Base-by-base conservation (phyloP, 441 rosid species). In the Gossypium schwendimanii region DNA sequence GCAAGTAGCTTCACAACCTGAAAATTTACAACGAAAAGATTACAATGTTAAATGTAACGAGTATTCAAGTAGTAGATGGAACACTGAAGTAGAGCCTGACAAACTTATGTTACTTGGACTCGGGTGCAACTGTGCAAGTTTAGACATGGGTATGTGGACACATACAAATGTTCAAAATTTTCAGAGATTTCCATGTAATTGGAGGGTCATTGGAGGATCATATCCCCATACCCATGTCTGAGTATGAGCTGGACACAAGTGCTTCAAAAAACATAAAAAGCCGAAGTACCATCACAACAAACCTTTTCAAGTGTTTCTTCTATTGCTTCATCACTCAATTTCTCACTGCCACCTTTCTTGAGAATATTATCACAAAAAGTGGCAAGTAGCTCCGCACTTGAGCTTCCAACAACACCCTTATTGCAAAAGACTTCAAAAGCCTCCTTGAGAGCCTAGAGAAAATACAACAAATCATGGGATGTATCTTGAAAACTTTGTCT, bases 301-400 rank as follows among this genome's bases (percentile, higher is more conserved):
- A 85, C 88, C 86, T 85, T 85, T 69, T 85, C 86, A 23, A 85
- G 86, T 9, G 81, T 83, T 58, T 83, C 88, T 57, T 85, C 88
- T 28, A 85, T 79, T 23, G 86, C 85, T 76, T 83, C 86, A 81
- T 85, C 88, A 47, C 75, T 66, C 59, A 85, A 73, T 72, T 85
- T 85, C 74, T 83, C 88, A 54, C 83, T 79, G 26, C 86, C 86
- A 54, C 86, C 85, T 63, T 83, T 85, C 77, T 85, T 85, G 11
- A 83, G 85, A 72, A 85, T 76, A 72, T 85, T 83, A 73, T 84
- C 86, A 63, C 88, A 85, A 58, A 83, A 85, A 20, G 83, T 81
- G 11, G 88, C 86, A 3, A 85, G 78, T 15, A 85, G 78, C 64
- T 85, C 88, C 0, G 88, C 86, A 79, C 82, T 82, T 33, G 88